Conservation (phyloP, 345 rosid genomes). For the Clarkia xantiana region DNA sequence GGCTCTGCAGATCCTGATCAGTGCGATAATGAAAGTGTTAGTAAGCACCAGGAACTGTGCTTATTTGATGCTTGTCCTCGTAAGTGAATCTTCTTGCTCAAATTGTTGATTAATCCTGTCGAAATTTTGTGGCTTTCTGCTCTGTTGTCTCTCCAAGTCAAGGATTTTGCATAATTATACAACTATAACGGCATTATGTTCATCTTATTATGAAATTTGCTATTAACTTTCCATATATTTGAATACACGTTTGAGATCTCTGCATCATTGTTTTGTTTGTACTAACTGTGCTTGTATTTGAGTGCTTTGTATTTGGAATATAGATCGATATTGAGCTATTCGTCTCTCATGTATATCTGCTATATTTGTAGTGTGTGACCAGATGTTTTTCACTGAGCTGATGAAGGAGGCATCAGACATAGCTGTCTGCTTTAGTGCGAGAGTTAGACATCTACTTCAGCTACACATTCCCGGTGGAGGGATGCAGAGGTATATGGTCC, state of each 20-base stretch:
- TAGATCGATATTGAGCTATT: neutral
- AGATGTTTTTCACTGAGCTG: slow-evolving; percentile 68
- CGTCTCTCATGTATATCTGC: slow-evolving; percentile 3
- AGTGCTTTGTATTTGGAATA: neutral
- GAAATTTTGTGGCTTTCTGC: too few relatives aligned
- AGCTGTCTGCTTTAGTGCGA: slow-evolving; percentile 65
- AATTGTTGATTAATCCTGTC: neutral
- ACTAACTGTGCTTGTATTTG: too few relatives aligned
- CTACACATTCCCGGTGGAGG: slow-evolving; percentile 66
- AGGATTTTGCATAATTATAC: too few relatives aligned
- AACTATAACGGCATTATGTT: too few relatives aligned
- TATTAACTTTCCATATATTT: too few relatives aligned
- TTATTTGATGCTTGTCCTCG: slow-evolving; percentile 53
- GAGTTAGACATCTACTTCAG: slow-evolving; percentile 66
- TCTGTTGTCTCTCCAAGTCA: too few relatives aligned
- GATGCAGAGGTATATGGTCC: slow-evolving; percentile 41
- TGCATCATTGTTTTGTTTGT: too few relatives aligned
- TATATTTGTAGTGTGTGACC: slow-evolving; percentile 55
- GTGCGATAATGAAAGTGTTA: slow-evolving; percentile 1
- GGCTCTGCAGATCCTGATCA: slow-evolving; percentile 13
- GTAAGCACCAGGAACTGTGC: slow-evolving; percentile 11
- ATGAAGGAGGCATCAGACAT: slow-evolving; percentile 76
- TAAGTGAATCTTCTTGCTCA: slow-evolving; percentile 10
- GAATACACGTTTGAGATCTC: too few relatives aligned
- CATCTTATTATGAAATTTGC: too few relatives aligned